phyloP scores from a whole-genome alignment of 2,329 filamentous ascomycete species.

The Rosellinia necatrix region DNA sequence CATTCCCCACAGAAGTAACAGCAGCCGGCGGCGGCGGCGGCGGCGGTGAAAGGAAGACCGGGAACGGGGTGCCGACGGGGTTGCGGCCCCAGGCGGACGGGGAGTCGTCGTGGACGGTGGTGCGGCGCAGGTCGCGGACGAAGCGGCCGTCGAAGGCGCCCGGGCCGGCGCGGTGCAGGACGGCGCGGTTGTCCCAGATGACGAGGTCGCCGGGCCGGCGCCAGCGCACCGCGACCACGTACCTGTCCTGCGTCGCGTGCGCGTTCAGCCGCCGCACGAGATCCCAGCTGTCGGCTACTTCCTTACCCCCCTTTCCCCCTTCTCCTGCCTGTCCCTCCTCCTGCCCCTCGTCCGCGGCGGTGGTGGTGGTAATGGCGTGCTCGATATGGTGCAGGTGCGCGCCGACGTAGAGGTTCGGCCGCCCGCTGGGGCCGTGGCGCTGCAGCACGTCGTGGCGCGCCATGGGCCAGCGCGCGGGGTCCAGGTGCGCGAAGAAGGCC shows the following conservation, averaged over 20 bases:
- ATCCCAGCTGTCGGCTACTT: conserved; percentile 42
- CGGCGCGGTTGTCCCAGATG: conserved; percentile 63
- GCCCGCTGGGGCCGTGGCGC: conserved; percentile 54
- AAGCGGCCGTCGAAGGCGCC: conserved; percentile 55
- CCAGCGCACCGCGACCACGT: conserved; percentile 54
- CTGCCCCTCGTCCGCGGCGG: too few species aligned
- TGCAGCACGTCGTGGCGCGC: conserved; percentile 55
- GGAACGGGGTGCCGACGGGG: conserved; percentile 23
- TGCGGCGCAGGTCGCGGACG: conserved; percentile 58
- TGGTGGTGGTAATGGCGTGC: too few species aligned
- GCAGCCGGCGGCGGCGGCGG: background rate
- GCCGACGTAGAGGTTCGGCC: conserved; percentile 59
- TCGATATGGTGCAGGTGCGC: conserved; percentile 59
- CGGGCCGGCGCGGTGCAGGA: conserved; percentile 57
- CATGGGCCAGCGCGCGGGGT: conserved; percentile 46
- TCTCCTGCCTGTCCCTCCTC: conserved; percentile 38
- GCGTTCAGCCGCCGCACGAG: conserved; percentile 48
- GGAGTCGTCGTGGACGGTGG: conserved; percentile 57
- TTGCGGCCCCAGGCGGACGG: conserved; percentile 47
- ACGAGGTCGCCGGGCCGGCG: conserved; percentile 54
- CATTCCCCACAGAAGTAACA: background rate
- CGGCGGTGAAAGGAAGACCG: conserved; percentile 1
- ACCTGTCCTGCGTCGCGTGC: conserved; percentile 54
- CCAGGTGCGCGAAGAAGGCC: conserved; percentile 51
- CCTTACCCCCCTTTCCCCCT: conserved; percentile 40